Evolutionary conservation across 2,329 filamentous ascomycete species (phyloP).

Genomic region (Colletotrichum plurivorum): DNA sequence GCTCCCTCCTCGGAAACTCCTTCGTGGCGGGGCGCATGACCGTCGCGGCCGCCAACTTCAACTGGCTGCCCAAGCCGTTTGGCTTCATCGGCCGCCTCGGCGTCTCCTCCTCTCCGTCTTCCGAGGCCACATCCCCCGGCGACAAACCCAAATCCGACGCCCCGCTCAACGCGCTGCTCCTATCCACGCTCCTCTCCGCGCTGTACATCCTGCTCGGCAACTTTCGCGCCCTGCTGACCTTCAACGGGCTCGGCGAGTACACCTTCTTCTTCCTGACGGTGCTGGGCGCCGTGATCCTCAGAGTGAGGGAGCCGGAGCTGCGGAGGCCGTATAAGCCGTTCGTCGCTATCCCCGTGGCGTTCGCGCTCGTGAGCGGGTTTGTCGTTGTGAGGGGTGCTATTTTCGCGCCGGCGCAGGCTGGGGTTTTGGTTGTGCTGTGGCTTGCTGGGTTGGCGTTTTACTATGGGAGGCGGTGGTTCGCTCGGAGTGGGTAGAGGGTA

Average conservation of each 20-base stretch:
- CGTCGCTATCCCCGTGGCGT: conserved; percentile 64
- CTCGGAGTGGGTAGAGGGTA: background rate
- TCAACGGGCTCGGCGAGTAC: conserved; percentile 72
- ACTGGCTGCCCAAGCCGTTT: conserved; percentile 65
- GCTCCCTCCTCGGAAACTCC: conserved; percentile 73
- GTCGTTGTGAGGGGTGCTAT: conserved; percentile 71
- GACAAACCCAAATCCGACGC: conserved; percentile 57
- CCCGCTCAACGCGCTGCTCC: conserved; percentile 67
- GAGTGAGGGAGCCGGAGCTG: conserved; percentile 68
- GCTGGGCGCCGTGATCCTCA: conserved; percentile 69
- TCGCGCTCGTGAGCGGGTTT: conserved; percentile 71
- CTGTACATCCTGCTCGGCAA: conserved; percentile 73
- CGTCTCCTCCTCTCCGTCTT: conserved; percentile 22
- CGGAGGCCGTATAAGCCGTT: conserved; percentile 69
- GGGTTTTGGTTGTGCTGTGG: conserved; percentile 67
- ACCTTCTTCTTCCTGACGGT: conserved; percentile 77
- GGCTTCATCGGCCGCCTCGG: conserved; percentile 61
- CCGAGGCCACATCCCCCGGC: background rate
- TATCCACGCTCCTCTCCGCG: conserved; percentile 64
- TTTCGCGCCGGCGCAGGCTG: conserved; percentile 69
- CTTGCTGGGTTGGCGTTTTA: conserved; percentile 62
- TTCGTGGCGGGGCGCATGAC: conserved; percentile 74
- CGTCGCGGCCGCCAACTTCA: conserved; percentile 68
- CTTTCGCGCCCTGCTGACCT: conserved; percentile 73
- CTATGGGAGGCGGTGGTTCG: conserved; percentile 35